phyloP scores from a whole-genome alignment of 2,329 filamentous ascomycete genomes.

The Chaetomiaceae sp. region DNA sequence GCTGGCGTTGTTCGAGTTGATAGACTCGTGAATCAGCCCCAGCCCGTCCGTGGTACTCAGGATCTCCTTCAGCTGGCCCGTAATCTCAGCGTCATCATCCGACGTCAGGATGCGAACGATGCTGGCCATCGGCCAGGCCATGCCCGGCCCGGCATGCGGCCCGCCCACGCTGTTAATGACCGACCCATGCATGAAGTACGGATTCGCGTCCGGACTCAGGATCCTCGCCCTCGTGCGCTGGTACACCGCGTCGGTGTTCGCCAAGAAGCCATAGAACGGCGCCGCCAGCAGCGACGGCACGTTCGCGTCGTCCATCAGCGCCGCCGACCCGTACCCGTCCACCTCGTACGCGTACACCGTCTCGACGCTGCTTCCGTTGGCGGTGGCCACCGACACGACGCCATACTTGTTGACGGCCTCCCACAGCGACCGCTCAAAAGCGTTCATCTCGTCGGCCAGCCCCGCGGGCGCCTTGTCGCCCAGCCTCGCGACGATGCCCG shows the following conservation, averaged over 20 bases:
- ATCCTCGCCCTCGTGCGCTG: constrained; percentile 70
- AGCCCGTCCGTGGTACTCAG: constrained; percentile 66
- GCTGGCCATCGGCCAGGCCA: constrained; percentile 83
- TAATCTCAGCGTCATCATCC: constrained; percentile 69
- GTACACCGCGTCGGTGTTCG: constrained; percentile 56
- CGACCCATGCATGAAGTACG: constrained; percentile 56
- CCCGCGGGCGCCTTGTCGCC: constrained; percentile 33
- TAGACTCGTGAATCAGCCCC: constrained; percentile 75
- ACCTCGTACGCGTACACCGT: constrained; percentile 66
- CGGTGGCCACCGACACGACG: constrained; percentile 39
- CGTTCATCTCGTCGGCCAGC: constrained; percentile 52
- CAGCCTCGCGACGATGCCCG: constrained; percentile 40
- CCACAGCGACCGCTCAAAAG: constrained; percentile 46
- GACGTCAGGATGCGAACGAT: constrained; percentile 75
- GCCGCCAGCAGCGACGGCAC: constrained; percentile 56
- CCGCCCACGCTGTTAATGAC: constrained; percentile 47
- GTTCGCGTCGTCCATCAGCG: constrained; percentile 63
- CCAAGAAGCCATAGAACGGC: constrained; percentile 55
- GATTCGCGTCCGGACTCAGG: constrained; percentile 59
- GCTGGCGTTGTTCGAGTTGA: constrained; percentile 56
- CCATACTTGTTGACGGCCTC: constrained; percentile 19
- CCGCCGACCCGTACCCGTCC: constrained; percentile 58
- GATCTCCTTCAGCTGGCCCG: constrained; percentile 52
- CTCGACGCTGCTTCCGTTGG: constrained; percentile 43
- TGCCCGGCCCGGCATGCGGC: constrained; percentile 53